Conservation (phyloP, 768 basidiomycete genomes). For the Phanerodontia chrysosporium region DNA sequence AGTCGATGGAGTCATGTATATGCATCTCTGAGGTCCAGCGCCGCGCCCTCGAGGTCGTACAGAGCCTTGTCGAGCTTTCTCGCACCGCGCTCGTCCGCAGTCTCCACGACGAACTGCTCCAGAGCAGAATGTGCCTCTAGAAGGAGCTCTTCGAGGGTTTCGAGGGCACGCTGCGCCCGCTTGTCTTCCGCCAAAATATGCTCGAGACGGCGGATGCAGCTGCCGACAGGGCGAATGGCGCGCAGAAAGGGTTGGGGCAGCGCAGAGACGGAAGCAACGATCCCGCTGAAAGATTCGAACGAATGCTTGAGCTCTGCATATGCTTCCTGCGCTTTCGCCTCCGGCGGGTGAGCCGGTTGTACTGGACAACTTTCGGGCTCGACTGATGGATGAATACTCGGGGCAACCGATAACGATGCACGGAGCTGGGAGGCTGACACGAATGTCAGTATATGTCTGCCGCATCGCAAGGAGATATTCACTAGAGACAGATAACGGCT, state of each 20-base stretch:
- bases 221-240: not conserved
- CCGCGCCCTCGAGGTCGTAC: not conserved
- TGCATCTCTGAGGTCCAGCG: too few relatives aligned
- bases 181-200: not conserved
- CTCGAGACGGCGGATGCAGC: not conserved
- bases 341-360: too few relatives aligned
- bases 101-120: not conserved
- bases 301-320: not conserved
- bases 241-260: not conserved
- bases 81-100: not conserved
- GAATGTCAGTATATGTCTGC: too few relatives aligned
- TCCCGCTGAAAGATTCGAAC: not conserved
- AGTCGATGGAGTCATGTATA: too few relatives aligned
- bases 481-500: too few relatives aligned
- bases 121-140: not conserved
- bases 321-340: too few relatives aligned
- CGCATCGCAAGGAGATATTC: too few relatives aligned
- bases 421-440: too few relatives aligned
- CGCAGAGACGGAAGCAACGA: not conserved
- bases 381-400: too few relatives aligned
- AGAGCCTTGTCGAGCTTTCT: not conserved
- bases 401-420: too few relatives aligned
- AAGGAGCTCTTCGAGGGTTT: not conserved
- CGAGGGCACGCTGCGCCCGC: not conserved
- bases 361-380: not conserved